These are phyloP conservation scores for Barbarea vulgaris DNA, from an alignment of 345 rosid species.

Conservation along the genomic window DNA sequence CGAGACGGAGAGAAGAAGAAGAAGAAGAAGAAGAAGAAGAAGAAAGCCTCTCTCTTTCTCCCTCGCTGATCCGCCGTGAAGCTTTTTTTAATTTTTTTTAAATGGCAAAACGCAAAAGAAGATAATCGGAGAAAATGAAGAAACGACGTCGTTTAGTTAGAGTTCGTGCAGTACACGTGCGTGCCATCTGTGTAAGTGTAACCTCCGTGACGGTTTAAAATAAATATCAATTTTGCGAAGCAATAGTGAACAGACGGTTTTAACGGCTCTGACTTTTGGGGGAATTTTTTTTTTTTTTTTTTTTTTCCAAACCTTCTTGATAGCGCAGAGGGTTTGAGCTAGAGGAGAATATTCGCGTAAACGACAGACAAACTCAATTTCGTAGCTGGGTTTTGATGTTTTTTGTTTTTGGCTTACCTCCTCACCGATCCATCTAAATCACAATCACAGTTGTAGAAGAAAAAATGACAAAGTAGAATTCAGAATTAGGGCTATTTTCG, in stretches of 20 bases:
- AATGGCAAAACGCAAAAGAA: slow-evolving; percentile 27
- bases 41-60: neutral
- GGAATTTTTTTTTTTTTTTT: neutral
- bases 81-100: neutral
- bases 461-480: neutral
- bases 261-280: slow-evolving; percentile 13
- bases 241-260: neutral
- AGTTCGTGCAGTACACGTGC: slow-evolving; percentile 30
- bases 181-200: slow-evolving; percentile 16
- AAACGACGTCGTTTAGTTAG: slow-evolving; percentile 17
- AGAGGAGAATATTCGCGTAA: slow-evolving; percentile 27
- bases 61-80: slow-evolving; percentile 20
- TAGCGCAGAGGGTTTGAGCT: neutral
- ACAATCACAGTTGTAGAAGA: slow-evolving; percentile 23
- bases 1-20: neutral
- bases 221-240: neutral
- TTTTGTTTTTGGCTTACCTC: slow-evolving; percentile 47
- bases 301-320: neutral
- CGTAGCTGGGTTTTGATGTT: slow-evolving; percentile 34
- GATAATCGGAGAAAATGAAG: neutral
- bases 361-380: slow-evolving; percentile 35
- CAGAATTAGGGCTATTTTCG: slow-evolving; percentile 1
- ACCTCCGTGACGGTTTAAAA: slow-evolving; percentile 20
- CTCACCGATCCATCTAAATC: slow-evolving; percentile 42
- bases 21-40: slow-evolving; percentile 5